Base-by-base conservation (phyloP, 2,329 filamentous ascomycete species). In the Neonectria ditissima region DNA sequence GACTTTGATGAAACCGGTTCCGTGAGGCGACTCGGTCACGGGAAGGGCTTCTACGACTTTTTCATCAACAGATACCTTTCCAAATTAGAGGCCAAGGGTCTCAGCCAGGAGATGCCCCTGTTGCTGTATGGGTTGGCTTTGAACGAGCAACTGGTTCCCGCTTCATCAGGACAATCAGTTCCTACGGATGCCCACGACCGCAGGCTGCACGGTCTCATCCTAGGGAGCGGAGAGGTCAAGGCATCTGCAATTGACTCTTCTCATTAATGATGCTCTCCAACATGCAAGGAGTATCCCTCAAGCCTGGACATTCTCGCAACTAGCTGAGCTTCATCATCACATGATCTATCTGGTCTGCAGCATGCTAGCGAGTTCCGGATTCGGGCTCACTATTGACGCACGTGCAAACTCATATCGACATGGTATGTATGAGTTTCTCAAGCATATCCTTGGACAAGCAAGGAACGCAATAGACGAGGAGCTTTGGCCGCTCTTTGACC, bases 11-110 rank as follows among this genome's bases (percentile, higher is more conserved):
- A 79, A 11, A 79, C 79, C 24, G 83, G 83, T 3, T 82, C 81
- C 13, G 86, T 96, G 65, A 87, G 91, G 69, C 87, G 96, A 71
- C 85, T 98, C 20, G 96, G 96, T 43, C 96, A 99, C 79, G 96
- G 96, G 60, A 97, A 93, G 79, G 96, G 96, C 32, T 99, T 97
- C 81, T 99, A 99, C 83, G 96, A 99, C 81, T 92, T 90, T 78
- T 99, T 97, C 79, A 81, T 99, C 75, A 88, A 91, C 74, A 88
- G 91, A 70, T 97, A 94, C 73, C 77, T 81, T 55, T 76, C 85
- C 77, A 85, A 78, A 78, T 64, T 73, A 28, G 77, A 76, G 50
- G 68, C 78, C 51, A 74, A 76, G 59, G 74, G 76, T 44, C 75
- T 75, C 39, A 74, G 74, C 44, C 69, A 76, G 32, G 72, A 76